These are phyloP conservation scores for Rubia occidens DNA, from an alignment of 305 asterid species.

Conservation along the genomic window DNA sequence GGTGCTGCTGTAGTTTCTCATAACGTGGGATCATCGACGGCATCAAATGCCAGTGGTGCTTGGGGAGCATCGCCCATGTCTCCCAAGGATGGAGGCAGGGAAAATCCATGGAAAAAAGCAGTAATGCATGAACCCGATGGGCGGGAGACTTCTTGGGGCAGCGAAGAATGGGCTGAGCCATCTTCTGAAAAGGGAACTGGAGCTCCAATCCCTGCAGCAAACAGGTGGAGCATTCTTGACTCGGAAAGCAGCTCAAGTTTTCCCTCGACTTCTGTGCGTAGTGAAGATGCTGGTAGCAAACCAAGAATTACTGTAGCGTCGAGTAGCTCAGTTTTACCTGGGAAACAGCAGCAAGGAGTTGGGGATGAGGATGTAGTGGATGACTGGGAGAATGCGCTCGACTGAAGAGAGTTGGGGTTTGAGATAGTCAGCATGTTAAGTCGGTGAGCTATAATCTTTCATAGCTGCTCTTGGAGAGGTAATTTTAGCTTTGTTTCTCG, in stretches of 20 bases:
- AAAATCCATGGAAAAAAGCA: conserved; percentile 72
- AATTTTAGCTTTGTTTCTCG: background rate
- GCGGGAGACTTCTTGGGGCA: conserved; percentile 56
- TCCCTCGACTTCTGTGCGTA: conserved; percentile 22
- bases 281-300: conserved; percentile 22
- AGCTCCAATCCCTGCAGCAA: conserved; percentile 33
- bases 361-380: conserved; percentile 52
- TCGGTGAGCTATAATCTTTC: background rate
- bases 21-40: conserved; percentile 27
- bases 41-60: conserved; percentile 33
- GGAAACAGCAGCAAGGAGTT: conserved; percentile 22
- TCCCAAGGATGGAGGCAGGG: conserved; percentile 39
- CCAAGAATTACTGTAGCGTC: conserved; percentile 21
- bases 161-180: conserved; percentile 46
- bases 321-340: conserved; percentile 19
- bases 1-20: conserved; percentile 67
- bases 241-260: conserved; percentile 37
- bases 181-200: conserved; percentile 34
- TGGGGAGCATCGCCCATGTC: conserved; percentile 41
- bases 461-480: no score
- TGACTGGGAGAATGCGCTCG: conserved; percentile 84
- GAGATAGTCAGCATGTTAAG: background rate
- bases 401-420: conserved; percentile 21
- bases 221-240: conserved; percentile 64
- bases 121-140: conserved; percentile 47